A percentile compares a stretch with the other conserved stretches of the same genome.
Evolutionary conservation across 805 yeast genomes (phyloP).

Genomic region (Candida maesae): DNA sequence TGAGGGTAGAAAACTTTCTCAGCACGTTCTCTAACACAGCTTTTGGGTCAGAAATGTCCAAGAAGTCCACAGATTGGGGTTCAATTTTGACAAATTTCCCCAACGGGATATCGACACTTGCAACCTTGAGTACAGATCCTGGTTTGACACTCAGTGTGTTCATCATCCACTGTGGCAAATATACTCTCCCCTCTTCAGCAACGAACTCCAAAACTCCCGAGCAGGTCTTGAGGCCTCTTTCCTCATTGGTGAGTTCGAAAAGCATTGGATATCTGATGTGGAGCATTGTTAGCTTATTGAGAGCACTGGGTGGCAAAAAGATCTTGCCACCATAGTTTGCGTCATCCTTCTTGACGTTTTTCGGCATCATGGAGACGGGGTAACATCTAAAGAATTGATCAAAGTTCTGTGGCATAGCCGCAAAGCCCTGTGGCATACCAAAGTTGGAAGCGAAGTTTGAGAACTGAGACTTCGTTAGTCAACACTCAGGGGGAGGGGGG

Average conservation of each 20-base stretch:
- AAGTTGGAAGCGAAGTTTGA: constrained; percentile 33
- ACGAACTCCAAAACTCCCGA: constrained; percentile 95
- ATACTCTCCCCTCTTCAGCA: constrained; percentile 96
- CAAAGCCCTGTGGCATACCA: constrained; percentile 25
- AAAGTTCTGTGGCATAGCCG: constrained; percentile 44
- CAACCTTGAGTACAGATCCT: constrained; percentile 75
- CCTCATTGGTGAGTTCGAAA: constrained; percentile 73
- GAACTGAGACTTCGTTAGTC: no score
- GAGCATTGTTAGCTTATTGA: constrained; percentile 82
- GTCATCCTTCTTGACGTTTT: constrained; percentile 60
- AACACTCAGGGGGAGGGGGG: no score
- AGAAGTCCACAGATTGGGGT: constrained; percentile 91
- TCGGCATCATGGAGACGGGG: constrained; percentile 85
- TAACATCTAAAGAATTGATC: constrained; percentile 90
- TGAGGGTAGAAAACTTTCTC: constrained; percentile 83
- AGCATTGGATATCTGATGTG: constrained; percentile 96
- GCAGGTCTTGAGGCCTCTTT: constrained; percentile 59
- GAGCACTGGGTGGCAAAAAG: constrained; percentile 88
- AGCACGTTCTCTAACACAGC: constrained; percentile 93
- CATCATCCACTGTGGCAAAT: constrained; percentile 97
- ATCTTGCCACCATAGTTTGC: constrained; percentile 95
- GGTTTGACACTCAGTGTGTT: constrained; percentile 65
- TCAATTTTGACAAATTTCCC: constrained; percentile 91
- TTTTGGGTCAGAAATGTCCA: constrained; percentile 92
- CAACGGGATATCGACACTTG: constrained; percentile 73